Percentiles rank a stretch among this genome's conserved stretches.
Evolutionary conservation across 1,284 basidiomycete species (phyloP).

Genomic region (Marasmius tenuissimus): DNA sequence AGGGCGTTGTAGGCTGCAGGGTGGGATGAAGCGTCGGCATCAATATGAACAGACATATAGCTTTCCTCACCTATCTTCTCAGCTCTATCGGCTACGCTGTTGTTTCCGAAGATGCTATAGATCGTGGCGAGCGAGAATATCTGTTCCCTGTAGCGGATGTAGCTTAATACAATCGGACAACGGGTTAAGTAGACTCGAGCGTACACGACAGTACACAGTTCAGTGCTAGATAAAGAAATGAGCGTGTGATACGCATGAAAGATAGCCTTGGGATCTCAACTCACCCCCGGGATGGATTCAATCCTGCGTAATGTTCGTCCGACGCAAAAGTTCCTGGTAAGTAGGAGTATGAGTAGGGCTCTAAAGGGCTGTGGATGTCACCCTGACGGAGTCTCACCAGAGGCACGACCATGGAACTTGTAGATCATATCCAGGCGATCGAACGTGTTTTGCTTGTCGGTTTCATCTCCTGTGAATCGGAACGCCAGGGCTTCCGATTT

Average conservation of each 20-base stretch:
- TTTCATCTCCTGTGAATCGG: slow-evolving; percentile 36
- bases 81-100: slow-evolving; percentile 35
- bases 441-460: slow-evolving; percentile 36
- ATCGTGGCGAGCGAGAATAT: slow-evolving; percentile 39
- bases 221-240: slow-evolving; percentile 25
- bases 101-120: slow-evolving; percentile 39
- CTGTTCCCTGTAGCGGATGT: slow-evolving; percentile 28
- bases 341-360: too few species aligned
- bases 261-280: neutral
- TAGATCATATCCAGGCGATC: slow-evolving; percentile 37
- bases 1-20: slow-evolving; percentile 38
- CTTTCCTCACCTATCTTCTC: slow-evolving; percentile 33
- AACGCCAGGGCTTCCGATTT: slow-evolving; percentile 41
- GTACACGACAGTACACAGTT: slow-evolving; percentile 38
- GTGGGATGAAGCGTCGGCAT: neutral
- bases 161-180: neutral
- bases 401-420: slow-evolving; percentile 34
- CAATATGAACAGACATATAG: neutral
- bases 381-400: slow-evolving; percentile 18
- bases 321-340: slow-evolving; percentile 29
- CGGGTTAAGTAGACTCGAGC: slow-evolving; percentile 2
- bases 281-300: slow-evolving; percentile 38
- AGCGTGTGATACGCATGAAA: neutral
- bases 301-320: slow-evolving; percentile 39
- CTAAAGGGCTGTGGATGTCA: too few species aligned